Evolutionary conservation across 2,329 filamentous ascomycete genomes (phyloP).

Genomic region (Dothideomycetes sp.): DNA sequence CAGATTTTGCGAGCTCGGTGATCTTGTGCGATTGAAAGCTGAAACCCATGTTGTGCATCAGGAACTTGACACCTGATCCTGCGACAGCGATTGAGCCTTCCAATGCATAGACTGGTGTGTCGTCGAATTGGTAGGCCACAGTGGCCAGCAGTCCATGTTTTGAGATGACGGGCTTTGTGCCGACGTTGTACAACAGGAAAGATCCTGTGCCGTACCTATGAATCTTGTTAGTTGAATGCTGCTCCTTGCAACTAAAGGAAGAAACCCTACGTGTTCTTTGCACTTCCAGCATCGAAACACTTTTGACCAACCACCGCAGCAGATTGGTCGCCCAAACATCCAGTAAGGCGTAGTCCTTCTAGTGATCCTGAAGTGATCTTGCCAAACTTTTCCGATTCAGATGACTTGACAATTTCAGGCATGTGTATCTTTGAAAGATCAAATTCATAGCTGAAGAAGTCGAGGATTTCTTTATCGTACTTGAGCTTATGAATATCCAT

Average conservation of each 20-base stretch:
- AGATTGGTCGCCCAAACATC: constrained; percentile 79
- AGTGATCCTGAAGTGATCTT: constrained; percentile 55
- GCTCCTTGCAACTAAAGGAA: neutral
- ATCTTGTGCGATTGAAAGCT: constrained; percentile 56
- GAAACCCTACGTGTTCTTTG: constrained; percentile 76
- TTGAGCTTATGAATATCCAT: constrained; percentile 75
- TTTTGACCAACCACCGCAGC: constrained; percentile 64
- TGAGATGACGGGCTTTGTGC: constrained; percentile 75
- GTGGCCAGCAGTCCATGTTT: constrained; percentile 76
- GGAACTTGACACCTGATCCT: constrained; percentile 57
- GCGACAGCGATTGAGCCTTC: constrained; percentile 75
- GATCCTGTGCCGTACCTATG: constrained; percentile 56
- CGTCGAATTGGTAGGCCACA: constrained; percentile 75
- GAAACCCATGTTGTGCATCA: constrained; percentile 52
- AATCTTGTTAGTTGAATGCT: neutral
- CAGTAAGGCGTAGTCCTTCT: constrained; percentile 64
- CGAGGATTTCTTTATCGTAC: constrained; percentile 67
- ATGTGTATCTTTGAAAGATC: constrained; percentile 62
- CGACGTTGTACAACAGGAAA: constrained; percentile 84
- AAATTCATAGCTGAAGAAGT: constrained; percentile 61
- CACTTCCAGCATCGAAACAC: constrained; percentile 70
- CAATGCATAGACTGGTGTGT: constrained; percentile 62
- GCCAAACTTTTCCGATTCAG: constrained; percentile 65
- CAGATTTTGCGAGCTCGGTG: constrained; percentile 53
- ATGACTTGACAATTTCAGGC: constrained; percentile 76